Conservation (phyloP, 169 alveolate species). For the Eimeria necatrix region DNA sequence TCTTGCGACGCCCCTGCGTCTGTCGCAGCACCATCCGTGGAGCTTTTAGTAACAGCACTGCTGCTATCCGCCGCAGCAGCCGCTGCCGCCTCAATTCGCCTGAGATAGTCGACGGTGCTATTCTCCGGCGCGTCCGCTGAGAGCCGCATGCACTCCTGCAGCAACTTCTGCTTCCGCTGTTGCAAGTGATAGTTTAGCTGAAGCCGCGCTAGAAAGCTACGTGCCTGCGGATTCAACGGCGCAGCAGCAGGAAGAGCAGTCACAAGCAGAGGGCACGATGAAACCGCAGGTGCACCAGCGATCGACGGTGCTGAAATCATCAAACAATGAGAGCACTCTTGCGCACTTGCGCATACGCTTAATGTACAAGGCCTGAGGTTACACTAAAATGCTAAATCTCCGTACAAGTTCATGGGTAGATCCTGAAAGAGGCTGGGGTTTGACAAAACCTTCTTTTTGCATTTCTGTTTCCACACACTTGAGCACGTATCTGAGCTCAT, state of each 20-base stretch:
- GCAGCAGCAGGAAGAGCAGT: background rate
- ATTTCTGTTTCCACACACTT: slow-evolving; percentile 55
- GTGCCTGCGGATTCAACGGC: slow-evolving; percentile 50
- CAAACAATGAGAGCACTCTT: background rate
- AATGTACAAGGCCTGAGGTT: background rate
- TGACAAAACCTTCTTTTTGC: slow-evolving; percentile 23
- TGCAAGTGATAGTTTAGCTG: slow-evolving; percentile 62
- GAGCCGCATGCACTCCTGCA: slow-evolving; percentile 62
- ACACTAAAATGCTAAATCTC: background rate
- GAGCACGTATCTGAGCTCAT: slow-evolving; percentile 31
- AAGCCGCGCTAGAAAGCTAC: slow-evolving; percentile 76
- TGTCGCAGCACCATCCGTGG: slow-evolving; percentile 10
- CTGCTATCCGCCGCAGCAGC: slow-evolving; percentile 29
- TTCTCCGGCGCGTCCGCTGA: slow-evolving; percentile 27
- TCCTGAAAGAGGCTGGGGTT: slow-evolving; percentile 56
- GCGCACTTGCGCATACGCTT: background rate
- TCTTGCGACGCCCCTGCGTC: background rate
- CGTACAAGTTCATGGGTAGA: slow-evolving; percentile 30
- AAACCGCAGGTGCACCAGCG: background rate
- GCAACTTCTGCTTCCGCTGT: slow-evolving; percentile 60
- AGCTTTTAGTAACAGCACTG: background rate
- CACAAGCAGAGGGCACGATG: background rate
- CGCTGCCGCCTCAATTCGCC: slow-evolving; percentile 64
- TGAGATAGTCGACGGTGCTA: background rate
- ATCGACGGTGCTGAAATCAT: background rate